Percentiles rank a stretch among this genome's conserved stretches.
Conservation (phyloP, 2,329 filamentous ascomycete genomes). For the Emmonsiellopsis sp. region DNA sequence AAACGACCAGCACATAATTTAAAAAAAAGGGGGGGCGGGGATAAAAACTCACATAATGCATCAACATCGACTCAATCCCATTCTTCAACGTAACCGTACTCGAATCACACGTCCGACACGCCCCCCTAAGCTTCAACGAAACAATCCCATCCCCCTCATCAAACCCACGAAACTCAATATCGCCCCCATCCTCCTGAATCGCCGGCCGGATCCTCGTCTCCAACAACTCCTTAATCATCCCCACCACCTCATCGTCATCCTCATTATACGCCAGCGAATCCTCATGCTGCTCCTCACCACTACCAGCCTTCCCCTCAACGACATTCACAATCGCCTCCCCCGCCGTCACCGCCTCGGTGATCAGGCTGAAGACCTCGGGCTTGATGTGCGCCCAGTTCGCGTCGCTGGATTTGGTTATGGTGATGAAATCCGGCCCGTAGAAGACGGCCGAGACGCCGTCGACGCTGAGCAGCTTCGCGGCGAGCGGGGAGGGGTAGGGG, state of each 20-base stretch:
- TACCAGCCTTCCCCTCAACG: constrained; percentile 38
- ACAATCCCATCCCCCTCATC: constrained; percentile 62
- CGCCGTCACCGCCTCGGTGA: constrained; percentile 81
- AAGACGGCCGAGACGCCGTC: constrained; percentile 94
- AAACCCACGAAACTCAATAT: constrained; percentile 92
- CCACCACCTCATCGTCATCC: constrained; percentile 85
- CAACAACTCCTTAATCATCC: constrained; percentile 96
- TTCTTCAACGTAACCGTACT: constrained; percentile 96
- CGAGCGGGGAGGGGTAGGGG: constrained; percentile 83
- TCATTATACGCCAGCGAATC: constrained; percentile 78
- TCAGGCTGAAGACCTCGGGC: constrained; percentile 88
- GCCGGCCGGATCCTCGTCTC: constrained; percentile 91
- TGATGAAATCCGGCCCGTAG: constrained; percentile 93
- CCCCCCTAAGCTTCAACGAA: constrained; percentile 77
- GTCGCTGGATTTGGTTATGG: constrained; percentile 79
- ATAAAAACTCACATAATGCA: constrained; percentile 68
- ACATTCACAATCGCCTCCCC: constrained; percentile 72
- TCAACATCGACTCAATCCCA: constrained; percentile 96
- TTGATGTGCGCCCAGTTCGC: constrained; percentile 92
- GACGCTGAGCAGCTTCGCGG: constrained; percentile 80
- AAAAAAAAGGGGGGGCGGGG: constrained; percentile 2
- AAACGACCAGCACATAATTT: constrained; percentile 10
- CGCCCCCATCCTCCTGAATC: constrained; percentile 94
- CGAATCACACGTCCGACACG: constrained; percentile 91
- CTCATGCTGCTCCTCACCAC: constrained; percentile 36